Base-by-base conservation (phyloP, 805 yeast genomes). In the Sugiyamaella mastotermitis region DNA sequence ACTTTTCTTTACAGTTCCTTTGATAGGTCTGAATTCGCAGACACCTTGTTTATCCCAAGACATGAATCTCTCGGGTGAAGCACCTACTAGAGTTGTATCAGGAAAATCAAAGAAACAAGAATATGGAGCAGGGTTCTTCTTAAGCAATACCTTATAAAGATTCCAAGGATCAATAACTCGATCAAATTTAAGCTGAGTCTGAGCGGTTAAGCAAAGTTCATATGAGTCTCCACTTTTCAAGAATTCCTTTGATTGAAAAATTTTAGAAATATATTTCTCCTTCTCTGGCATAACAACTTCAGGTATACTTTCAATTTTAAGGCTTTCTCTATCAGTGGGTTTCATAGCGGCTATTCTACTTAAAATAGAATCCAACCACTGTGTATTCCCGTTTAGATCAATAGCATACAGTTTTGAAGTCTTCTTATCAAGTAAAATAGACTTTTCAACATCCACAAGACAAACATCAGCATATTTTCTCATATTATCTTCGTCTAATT, bases 21-120 rank as follows among this genome's bases (percentile, higher is more conserved):
- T 92, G 40, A 92, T 92, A 1, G 99, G 99, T 38, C 97, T 69
- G 54, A 92, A 69, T 59, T 92, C 94, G 41, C 92, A 82, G 16
- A 46, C 48, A 0, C 58, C 53, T 1, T 43, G 41, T 16, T 67
- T 57, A 38, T 70, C 69, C 96, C 97, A 94, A 2, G 80, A 72
- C 36, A 94, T 56, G 53, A 92, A 94, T 46, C 98, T 67, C 58
- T 92, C 99, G 0, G 99, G 99, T 0, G 97, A 90, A 0, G 96
- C 81, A 2, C 95, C 85, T 2, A 90, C 67, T 22, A 92, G 62
- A 9, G 69, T 66, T 2, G 65, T 70, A 24, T 49, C 52, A 13
- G 38, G 34, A 51, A 90, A 83, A 35, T 77, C 69, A 66, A 92
- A 66, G 55, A 64, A 92, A 38, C 92, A 79, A 2, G 95, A 78